These are phyloP conservation scores for Aspergillus sp. DNA, from an alignment of 2,329 filamentous ascomycete genomes.

Conservation along the genomic window DNA sequence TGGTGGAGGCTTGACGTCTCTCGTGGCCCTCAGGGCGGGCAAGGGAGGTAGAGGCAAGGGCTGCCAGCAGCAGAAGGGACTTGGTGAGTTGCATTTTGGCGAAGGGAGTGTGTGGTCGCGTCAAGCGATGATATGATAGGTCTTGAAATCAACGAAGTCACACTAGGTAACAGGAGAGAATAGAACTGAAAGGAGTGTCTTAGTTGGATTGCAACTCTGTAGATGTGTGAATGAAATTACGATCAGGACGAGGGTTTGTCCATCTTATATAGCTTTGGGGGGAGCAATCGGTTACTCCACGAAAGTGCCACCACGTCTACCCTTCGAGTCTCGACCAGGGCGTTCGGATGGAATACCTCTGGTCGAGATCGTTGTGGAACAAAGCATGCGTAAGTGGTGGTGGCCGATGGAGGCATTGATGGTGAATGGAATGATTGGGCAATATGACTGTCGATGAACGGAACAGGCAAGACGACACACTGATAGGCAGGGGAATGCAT, in stretches of 20 bases:
- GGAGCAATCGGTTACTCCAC: not conserved
- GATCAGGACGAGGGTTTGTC: not conserved
- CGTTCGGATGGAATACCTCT: not conserved
- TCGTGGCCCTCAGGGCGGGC: constrained; percentile 21
- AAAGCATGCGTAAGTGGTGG: constrained; percentile 7
- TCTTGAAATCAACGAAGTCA: constrained; percentile 1
- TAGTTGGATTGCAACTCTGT: constrained; percentile 2
- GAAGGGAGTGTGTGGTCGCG: constrained; percentile 6
- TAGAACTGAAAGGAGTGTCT: constrained; percentile 9
- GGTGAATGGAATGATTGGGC: not conserved
- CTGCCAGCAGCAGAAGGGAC: constrained; percentile 33
- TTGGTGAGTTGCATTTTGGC: constrained; percentile 30
- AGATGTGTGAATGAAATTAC: not conserved
- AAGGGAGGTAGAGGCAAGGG: constrained; percentile 25
- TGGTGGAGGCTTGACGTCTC: constrained; percentile 19
- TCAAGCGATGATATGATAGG: constrained; percentile 10
- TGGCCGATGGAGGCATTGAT: not conserved
- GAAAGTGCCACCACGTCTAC: not conserved
- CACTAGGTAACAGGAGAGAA: constrained; percentile 7
- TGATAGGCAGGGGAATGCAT: not conserved
- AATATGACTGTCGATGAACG: not conserved
- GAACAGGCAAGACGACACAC: no score
- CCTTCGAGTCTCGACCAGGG: constrained; percentile 4
- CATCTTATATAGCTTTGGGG: constrained; percentile 2
- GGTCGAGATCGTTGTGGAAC: not conserved